phyloP scores from a whole-genome alignment of 2,329 filamentous ascomycete genomes.

The Pestalotiopsis sp. region DNA sequence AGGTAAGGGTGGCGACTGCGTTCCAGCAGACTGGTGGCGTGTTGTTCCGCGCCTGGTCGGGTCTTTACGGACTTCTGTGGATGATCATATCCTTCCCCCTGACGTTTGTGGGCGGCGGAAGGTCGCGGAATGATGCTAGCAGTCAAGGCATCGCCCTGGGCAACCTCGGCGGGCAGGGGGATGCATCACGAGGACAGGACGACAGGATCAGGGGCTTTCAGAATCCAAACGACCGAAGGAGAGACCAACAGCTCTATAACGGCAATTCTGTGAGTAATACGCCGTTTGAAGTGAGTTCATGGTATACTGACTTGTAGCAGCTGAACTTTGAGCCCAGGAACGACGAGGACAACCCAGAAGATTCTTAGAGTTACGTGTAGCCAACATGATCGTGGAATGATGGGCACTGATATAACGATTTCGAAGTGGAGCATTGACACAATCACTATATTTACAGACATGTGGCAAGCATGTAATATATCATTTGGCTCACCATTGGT shows the following conservation, averaged over 20 bases:
- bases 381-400: too few species aligned
- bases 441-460: too few species aligned
- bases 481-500: too few species aligned
- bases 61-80: conserved; percentile 9
- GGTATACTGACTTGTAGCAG: conserved; percentile 41
- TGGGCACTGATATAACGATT: too few species aligned
- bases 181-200: conserved; percentile 12
- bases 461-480: too few species aligned
- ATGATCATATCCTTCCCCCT: conserved; percentile 17
- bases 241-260: conserved; percentile 80
- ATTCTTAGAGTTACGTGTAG: background rate
- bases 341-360: conserved; percentile 51
- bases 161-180: conserved; percentile 27
- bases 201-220: conserved; percentile 48
- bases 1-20: conserved; percentile 49
- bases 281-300: background rate
- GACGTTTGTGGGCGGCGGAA: conserved; percentile 20
- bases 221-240: conserved; percentile 54
- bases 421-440: too few species aligned
- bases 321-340: conserved; percentile 69
- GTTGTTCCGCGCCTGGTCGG: conserved; percentile 25
- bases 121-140: background rate
- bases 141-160: conserved; percentile 29
- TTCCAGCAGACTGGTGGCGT: conserved; percentile 35
- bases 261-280: conserved; percentile 75